These are phyloP conservation scores for Ramaria sp. DNA, from an alignment of 768 basidiomycete species.

Conservation along the genomic window DNA sequence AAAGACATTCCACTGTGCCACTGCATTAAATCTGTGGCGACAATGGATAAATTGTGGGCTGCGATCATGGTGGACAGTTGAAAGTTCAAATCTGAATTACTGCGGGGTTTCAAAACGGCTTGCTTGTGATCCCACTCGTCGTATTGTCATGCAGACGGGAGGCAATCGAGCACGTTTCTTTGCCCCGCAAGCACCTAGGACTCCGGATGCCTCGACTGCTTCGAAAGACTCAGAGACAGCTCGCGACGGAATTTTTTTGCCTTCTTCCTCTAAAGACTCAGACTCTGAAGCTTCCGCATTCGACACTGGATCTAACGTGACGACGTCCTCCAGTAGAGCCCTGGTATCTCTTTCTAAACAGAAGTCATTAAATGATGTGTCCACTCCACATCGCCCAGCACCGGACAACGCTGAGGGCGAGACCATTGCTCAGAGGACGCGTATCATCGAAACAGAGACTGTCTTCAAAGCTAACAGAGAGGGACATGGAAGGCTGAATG, in stretches of 20 bases:
- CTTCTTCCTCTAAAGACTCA: not conserved
- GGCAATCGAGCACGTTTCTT: constrained; percentile 6
- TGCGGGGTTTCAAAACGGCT: not conserved
- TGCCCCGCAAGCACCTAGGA: not conserved
- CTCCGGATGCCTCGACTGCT: not conserved
- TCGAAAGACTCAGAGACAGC: not conserved
- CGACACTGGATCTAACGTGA: not conserved
- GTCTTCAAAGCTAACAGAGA: not conserved
- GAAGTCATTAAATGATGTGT: not conserved
- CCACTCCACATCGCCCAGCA: not conserved
- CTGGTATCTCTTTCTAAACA: not conserved
- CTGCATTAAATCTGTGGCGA: too few relatives aligned
- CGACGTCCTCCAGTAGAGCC: not conserved
- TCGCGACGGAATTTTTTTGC: not conserved
- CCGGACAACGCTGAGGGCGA: not conserved
- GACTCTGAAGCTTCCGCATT: not conserved
- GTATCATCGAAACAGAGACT: constrained; percentile 1
- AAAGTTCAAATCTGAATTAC: too few relatives aligned
- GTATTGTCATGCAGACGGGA: not conserved
- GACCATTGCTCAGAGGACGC: constrained; percentile 1
- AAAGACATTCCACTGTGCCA: too few relatives aligned
- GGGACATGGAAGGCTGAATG: not conserved
- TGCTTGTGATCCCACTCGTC: not conserved
- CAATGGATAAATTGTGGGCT: too few relatives aligned
- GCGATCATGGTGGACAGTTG: too few relatives aligned